Base-by-base conservation (phyloP, 805 yeast genomes). In the Suhomyces sp. region DNA sequence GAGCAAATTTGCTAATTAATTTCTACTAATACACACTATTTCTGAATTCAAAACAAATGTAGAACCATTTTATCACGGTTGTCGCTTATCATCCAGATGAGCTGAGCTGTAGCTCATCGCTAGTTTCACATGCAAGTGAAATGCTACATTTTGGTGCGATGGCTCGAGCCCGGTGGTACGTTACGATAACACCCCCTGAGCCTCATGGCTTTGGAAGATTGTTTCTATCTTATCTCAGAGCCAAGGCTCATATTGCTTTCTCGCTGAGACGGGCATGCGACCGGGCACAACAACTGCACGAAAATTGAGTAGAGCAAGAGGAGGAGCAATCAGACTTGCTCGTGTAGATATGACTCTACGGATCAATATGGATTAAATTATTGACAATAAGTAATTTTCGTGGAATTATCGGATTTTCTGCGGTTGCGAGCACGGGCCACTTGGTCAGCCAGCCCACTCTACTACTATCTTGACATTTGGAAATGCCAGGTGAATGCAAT, bases 1-100 rank as follows among this genome's bases (percentile, higher is more conserved):
- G 41, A 46, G 48, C 48, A 17, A 12, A 43, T 31, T 43, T 43
- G 46, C 24, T 43, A 43, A 43, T 43, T 43, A n/a, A 43, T 44
- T 44, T 44, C 46, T 44, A 17, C 46, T 44, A 29, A 44, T 25
- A 44, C 37, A 25, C 22, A 8, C 22, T 9, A 31, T 37, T 37
- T n/a, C 22, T 37, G 21, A 37, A 8, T 37, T 4, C 20, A 6
- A 17, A 8, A 17, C 9, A 10, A 9, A 19, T 37, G 41, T 37
- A 37, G 40, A n/a, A 27, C 20, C 20, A 35, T 15, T 35, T n/a
- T n/a, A n/a, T n/a, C n/a, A 15, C 9, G 20, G 4, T 15, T 4
- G 40, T n/a, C 8, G 40, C 12, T 35, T 10, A 27, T 12, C 4
- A 27, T 6, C 31, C 3, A 27, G 17, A 13, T n/a, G 17, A 31